Conservation (phyloP, 2,329 filamentous ascomycete genomes). For the Nigrospora sphaerica region DNA sequence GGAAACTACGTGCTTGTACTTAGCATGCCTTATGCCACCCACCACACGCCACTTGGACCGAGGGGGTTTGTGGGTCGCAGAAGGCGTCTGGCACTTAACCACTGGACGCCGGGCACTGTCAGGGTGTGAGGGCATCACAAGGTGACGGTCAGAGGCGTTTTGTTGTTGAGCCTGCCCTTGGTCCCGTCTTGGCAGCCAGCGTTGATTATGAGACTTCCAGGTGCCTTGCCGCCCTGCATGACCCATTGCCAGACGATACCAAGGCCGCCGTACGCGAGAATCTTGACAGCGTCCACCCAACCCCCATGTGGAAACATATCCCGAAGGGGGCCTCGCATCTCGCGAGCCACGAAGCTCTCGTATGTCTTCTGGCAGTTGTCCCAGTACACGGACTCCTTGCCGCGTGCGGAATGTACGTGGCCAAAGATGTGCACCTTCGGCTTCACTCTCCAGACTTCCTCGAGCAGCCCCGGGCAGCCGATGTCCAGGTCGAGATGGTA, state of each 20-base stretch:
- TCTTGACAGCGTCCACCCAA: conserved; percentile 38
- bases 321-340: conserved; percentile 32
- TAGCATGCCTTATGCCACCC: too few species aligned
- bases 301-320: conserved; percentile 37
- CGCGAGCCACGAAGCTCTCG: conserved; percentile 52
- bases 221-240: conserved; percentile 44
- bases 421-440: conserved; percentile 78
- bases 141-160: conserved; percentile 18
- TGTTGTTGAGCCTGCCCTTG: conserved; percentile 39
- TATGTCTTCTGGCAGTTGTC: conserved; percentile 66
- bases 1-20: too few species aligned
- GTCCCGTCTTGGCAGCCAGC: conserved; percentile 49
- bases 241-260: conserved; percentile 49
- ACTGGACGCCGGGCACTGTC: too few species aligned
- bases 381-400: conserved; percentile 64
- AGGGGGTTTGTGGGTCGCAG: too few species aligned
- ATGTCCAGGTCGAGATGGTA: conserved; percentile 63
- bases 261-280: conserved; percentile 37
- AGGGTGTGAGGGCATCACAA: conserved; percentile 6
- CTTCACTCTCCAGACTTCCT: conserved; percentile 66
- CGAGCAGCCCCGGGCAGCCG: conserved; percentile 64
- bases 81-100: too few species aligned
- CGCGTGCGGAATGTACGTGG: conserved; percentile 73
- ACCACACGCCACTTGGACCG: too few species aligned
- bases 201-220: conserved; percentile 48